Conservation (phyloP, 2,329 filamentous ascomycete species). For the Colletotrichum sidae region DNA sequence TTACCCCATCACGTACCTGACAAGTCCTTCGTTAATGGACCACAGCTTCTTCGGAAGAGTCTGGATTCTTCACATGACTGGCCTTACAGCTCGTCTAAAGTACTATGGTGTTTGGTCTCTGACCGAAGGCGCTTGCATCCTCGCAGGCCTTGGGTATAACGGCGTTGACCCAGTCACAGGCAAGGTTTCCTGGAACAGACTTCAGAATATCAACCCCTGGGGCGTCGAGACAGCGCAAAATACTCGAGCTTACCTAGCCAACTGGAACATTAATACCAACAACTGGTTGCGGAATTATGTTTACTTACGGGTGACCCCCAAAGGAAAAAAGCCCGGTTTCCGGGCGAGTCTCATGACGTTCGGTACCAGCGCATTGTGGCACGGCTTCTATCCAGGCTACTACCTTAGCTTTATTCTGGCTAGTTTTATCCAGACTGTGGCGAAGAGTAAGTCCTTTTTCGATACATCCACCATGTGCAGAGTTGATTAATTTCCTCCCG, state of each 20-base stretch:
- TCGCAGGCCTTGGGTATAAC: conserved; percentile 94
- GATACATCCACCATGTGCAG: conserved; percentile 13
- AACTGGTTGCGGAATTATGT: conserved; percentile 96
- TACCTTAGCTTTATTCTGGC: conserved; percentile 92
- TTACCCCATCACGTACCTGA: conserved; percentile 74
- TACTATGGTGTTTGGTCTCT: conserved; percentile 97
- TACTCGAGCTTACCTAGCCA: conserved; percentile 88
- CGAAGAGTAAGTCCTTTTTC: conserved; percentile 80
- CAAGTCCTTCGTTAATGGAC: conserved; percentile 73
- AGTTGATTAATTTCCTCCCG: no score
- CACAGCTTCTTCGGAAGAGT: conserved; percentile 79
- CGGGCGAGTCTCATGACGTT: conserved; percentile 94
- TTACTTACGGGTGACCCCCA: conserved; percentile 93
- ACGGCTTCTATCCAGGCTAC: conserved; percentile 97
- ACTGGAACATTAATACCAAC: conserved; percentile 99
- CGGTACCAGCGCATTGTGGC: conserved; percentile 94
- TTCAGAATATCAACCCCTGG: conserved; percentile 90
- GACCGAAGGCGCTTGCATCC: conserved; percentile 93
- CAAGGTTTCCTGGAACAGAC: conserved; percentile 86
- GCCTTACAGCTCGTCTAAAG: conserved; percentile 84
- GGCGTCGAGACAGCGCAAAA: conserved; percentile 93
- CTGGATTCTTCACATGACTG: conserved; percentile 85
- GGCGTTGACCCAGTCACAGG: conserved; percentile 88
- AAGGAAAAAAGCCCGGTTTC: conserved; percentile 96
- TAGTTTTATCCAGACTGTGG: conserved; percentile 90